Conservation (phyloP, 2,329 filamentous ascomycete genomes). For the Incumbomyces delicatus region DNA sequence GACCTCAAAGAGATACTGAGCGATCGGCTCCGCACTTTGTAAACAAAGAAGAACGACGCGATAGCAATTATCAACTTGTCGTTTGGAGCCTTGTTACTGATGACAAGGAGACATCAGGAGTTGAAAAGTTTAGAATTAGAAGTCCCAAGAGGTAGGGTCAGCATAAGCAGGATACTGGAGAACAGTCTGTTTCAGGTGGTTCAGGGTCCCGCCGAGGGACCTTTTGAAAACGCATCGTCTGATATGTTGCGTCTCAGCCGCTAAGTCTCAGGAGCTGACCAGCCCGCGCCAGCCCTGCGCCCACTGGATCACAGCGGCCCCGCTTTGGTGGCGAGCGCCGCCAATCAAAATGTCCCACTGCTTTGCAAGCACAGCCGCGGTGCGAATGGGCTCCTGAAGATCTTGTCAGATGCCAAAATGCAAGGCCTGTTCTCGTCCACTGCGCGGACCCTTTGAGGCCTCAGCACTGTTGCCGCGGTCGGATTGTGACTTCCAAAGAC, state of each 20-base stretch:
- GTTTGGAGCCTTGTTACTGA: neutral
- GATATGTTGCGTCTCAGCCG: neutral
- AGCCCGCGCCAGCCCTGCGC: too few relatives aligned
- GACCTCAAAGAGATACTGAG: neutral
- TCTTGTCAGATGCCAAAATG: too few relatives aligned
- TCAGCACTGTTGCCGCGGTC: too few relatives aligned
- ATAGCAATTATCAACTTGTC: neutral
- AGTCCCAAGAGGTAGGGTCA: neutral
- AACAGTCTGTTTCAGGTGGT: constrained; percentile 1
- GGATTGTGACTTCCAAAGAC: too few relatives aligned
- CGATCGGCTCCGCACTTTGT: constrained; percentile 1
- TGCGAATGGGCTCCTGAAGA: too few relatives aligned
- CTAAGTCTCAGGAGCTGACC: too few relatives aligned
- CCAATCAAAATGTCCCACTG: too few relatives aligned
- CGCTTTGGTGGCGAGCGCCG: too few relatives aligned
- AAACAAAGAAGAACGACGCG: constrained; percentile 2
- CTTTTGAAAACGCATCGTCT: neutral
- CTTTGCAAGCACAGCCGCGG: too few relatives aligned
- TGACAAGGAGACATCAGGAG: neutral
- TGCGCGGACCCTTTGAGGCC: too few relatives aligned
- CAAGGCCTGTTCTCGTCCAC: too few relatives aligned
- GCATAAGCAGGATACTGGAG: neutral
- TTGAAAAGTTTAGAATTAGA: neutral
- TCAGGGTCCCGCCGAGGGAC: constrained; percentile 3
- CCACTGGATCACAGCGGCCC: too few relatives aligned